Percentiles rank a stretch among this genome's conserved stretches.
Evolutionary conservation across 202 grass and related monocot genomes (phyloP).

Genomic region (Panicum hallii): DNA sequence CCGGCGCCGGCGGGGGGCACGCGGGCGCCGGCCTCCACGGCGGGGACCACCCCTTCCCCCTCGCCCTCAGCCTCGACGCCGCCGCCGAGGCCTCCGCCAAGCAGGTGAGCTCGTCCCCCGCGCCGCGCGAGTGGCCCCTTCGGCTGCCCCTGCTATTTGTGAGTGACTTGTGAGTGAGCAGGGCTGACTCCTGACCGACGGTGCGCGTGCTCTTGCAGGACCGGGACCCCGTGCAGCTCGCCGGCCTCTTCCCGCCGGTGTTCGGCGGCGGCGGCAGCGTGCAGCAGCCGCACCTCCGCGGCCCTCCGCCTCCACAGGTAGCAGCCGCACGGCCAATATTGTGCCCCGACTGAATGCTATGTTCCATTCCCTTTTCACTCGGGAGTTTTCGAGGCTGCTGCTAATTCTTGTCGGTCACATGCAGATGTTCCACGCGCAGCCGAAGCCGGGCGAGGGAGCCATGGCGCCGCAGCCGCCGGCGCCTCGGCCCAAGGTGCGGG

Average conservation of each 20-base stretch:
- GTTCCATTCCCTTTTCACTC: background rate
- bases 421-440: constrained; percentile 78
- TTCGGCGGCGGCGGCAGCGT: constrained; percentile 54
- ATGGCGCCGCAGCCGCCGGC: constrained; percentile 65
- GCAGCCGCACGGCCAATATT: too few relatives aligned
- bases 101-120: constrained; percentile 33
- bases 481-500: constrained; percentile 79
- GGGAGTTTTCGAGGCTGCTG: background rate
- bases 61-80: constrained; percentile 86
- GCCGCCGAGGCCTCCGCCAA: constrained; percentile 60
- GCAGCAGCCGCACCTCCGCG: constrained; percentile 62
- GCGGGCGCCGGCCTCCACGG: constrained; percentile 4
- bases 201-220: constrained; percentile 50
- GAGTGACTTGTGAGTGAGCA: background rate
- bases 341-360: background rate
- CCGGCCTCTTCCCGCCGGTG: constrained; percentile 64
- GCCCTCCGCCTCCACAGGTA: constrained; percentile 65
- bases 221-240: constrained; percentile 67
- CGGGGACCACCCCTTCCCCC: constrained; percentile 59
- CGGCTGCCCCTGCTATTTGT: background rate
- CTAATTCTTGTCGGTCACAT: constrained; percentile 6
- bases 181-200: background rate
- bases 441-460: constrained; percentile 56
- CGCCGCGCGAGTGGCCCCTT: background rate
- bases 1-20: background rate